Evolutionary conservation across 805 yeast genomes (phyloP).

Genomic region (Helenozyma rhizophorensis): DNA sequence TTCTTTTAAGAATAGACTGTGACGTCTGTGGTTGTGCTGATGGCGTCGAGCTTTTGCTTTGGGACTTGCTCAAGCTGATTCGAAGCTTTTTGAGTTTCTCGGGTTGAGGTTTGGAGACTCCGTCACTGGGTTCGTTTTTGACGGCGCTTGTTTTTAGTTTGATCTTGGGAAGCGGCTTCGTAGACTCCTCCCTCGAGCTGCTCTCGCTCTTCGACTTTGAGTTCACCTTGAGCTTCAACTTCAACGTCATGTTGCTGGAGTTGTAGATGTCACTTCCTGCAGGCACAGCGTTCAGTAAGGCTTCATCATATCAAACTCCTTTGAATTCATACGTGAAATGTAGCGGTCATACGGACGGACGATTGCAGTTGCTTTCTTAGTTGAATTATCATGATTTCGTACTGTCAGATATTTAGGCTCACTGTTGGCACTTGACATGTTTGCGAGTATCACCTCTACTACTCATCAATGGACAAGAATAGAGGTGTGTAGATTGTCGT

Average conservation of each 20-base stretch:
- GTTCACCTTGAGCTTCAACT: slow-evolving; percentile 19
- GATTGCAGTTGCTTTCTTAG: too few relatives aligned
- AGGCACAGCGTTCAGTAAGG: too few relatives aligned
- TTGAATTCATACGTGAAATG: too few relatives aligned
- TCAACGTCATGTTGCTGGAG: slow-evolving; percentile 15
- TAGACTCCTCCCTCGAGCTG: slow-evolving; percentile 3
- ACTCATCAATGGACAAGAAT: too few relatives aligned
- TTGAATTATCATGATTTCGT: too few relatives aligned
- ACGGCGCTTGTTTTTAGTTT: slow-evolving; percentile 19
- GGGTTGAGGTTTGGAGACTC: slow-evolving; percentile 9
- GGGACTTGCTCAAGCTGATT: slow-evolving; percentile 18
- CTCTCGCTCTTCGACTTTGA: slow-evolving; percentile 1
- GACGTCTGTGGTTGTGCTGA: slow-evolving; percentile 1
- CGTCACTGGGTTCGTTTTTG: slow-evolving; percentile 6
- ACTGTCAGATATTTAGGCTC: too few relatives aligned
- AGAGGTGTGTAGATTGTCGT: too few relatives aligned
- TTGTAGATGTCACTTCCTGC: too few relatives aligned
- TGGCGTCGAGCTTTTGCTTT: neutral
- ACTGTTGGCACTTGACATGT: too few relatives aligned
- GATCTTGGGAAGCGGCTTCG: slow-evolving; percentile 13
- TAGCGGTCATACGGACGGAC: too few relatives aligned
- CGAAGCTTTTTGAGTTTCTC: slow-evolving; percentile 23
- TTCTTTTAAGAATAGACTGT: slow-evolving; percentile 11
- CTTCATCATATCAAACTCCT: too few relatives aligned
- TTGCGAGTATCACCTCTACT: too few relatives aligned